Evolutionary conservation across 2,329 filamentous ascomycete species (phyloP), one percentile per base, ranked within the genome.

Genomic region (Sarocladiaceae sp.): DNA sequence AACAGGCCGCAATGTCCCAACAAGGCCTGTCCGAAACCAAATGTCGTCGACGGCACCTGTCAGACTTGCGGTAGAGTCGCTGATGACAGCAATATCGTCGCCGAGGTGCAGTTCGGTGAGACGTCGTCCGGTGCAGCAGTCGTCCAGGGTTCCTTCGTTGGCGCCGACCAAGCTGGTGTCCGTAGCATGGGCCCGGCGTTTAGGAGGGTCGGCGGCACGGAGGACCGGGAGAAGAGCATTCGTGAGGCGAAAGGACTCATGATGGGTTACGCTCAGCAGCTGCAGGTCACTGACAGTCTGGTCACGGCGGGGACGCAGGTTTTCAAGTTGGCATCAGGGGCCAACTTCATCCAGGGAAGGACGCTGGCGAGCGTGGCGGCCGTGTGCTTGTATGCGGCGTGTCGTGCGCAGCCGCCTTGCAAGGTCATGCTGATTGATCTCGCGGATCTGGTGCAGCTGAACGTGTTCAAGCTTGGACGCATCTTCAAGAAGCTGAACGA

Each of bases 391-490:
- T 98, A 97, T 55, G 84, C 88, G 45, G 88, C 88, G 12, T 95
- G 88, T 58, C 82, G 93, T 49, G 80, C 84, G 44, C 80, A 87
- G 49, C 78, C 80, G 33, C 82, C 83, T 19, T 95, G 93, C 59
- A 85, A 83, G 33, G 75, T 93, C 53, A 90, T 98, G 84, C 75
- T 98, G 33, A 97, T 98, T 61, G 93, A 98, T 60, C 81, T 98
- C 58, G 88, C 93, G 11, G 93, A 98, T 59, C 74, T 91, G 48
- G 69, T 74, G 45, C 76, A 78, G 68, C 80, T 93, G 59, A 95
- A 96, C 54, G 91, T 98, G 19, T 98, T 95, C 66, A 84, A 87
- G 50, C 76, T 98, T 12, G 93, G 93, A 33, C 83, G 87, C 49
- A 86, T 88, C 21, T 97, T 95, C 73, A 95, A 94, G 61, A 81